Evolutionary conservation across 176 grass and related monocot species (phyloP).

Genomic region (Zizania latifolia): DNA sequence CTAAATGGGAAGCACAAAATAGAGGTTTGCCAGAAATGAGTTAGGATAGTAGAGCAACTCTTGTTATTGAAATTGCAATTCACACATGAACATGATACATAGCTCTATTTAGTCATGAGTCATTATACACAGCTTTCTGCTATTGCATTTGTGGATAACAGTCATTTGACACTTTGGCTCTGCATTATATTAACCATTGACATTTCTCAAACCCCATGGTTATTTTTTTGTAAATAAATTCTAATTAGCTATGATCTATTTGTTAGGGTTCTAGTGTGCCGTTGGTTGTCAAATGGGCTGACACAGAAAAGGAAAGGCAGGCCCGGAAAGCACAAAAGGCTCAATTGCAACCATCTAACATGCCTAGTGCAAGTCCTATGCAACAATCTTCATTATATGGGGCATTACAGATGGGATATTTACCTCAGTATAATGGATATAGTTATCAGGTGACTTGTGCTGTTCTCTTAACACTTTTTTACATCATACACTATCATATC

Average conservation of each 20-base stretch:
- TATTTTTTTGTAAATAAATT: background rate
- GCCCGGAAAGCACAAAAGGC: conserved; percentile 88
- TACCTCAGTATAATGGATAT: conserved; percentile 92
- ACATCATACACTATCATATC: background rate
- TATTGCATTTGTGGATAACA: too few species aligned
- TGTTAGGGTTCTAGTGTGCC: conserved; percentile 90
- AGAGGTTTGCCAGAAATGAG: conserved; percentile 36
- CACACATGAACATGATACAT: background rate
- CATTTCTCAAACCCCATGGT: background rate
- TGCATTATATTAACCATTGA: background rate
- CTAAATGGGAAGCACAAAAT: conserved; percentile 56
- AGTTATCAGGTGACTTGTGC: conserved; percentile 69
- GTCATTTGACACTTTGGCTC: conserved; percentile 6
- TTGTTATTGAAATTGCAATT: too few species aligned
- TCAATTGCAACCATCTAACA: conserved; percentile 63
- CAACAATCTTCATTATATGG: conserved; percentile 86
- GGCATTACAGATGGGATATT: conserved; percentile 85
- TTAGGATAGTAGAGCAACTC: background rate
- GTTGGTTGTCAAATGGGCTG: conserved; percentile 99
- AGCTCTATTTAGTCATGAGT: background rate
- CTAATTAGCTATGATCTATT: conserved; percentile 8
- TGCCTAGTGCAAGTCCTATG: conserved; percentile 54
- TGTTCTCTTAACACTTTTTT: conserved; percentile 2
- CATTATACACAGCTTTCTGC: background rate
- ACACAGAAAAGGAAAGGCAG: conserved; percentile 99